phyloP scores from a whole-genome alignment of 2,329 filamentous ascomycete species.

The Venturia carpophila region DNA sequence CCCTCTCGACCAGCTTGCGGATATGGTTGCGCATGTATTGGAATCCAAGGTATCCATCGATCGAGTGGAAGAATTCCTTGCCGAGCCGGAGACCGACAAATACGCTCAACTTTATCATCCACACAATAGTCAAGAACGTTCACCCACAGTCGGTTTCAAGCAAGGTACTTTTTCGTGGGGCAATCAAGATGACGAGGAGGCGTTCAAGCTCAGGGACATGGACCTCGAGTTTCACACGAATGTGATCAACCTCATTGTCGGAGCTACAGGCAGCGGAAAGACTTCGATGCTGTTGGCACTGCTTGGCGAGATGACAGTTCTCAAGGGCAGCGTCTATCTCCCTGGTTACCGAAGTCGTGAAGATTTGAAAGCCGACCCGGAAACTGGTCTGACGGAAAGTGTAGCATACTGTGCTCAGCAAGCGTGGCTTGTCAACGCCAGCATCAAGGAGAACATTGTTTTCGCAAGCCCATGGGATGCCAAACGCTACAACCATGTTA shows the following conservation, averaged over 20 bases:
- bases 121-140: conserved; percentile 59
- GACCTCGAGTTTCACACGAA: conserved; percentile 76
- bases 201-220: conserved; percentile 71
- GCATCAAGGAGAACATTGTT: conserved; percentile 90
- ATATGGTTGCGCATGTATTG: conserved; percentile 98
- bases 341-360: conserved; percentile 72
- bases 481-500: conserved; percentile 75
- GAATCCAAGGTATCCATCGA: conserved; percentile 96
- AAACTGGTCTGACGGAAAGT: conserved; percentile 81
- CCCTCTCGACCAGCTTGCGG: conserved; percentile 88
- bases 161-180: conserved; percentile 88
- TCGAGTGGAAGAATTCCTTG: conserved; percentile 88
- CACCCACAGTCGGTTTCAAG: conserved; percentile 74
- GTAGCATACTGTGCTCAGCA: conserved; percentile 95
- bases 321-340: conserved; percentile 73
- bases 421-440: conserved; percentile 93
- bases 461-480: conserved; percentile 78
- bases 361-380: conserved; percentile 71
- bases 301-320: conserved; percentile 86
- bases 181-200: conserved; percentile 51
- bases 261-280: conserved; percentile 90
- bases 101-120: conserved; percentile 73
- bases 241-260: conserved; percentile 84
- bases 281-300: conserved; percentile 93
- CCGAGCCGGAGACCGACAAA: conserved; percentile 92